A percentile compares a stretch with the other conserved stretches of the same genome.
Evolutionary conservation across 1,139 yeast species (phyloP).

Genomic region (Diutina scorzettiae): DNA sequence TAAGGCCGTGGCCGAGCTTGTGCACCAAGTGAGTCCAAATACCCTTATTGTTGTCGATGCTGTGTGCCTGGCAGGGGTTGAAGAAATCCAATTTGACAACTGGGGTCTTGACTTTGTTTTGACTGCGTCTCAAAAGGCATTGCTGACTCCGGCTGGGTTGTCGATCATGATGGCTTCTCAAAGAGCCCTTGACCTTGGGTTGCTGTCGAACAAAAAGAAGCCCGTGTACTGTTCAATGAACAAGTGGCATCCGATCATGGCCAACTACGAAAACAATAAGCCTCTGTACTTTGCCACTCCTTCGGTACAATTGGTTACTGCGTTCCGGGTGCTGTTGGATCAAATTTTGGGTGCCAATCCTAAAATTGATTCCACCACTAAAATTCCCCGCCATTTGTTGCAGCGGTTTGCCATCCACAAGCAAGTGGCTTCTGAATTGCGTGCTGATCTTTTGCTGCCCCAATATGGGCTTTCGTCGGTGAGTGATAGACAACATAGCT

Average conservation of each 20-base stretch:
- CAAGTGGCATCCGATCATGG: slow-evolving; percentile 7
- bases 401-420: slow-evolving; percentile 2
- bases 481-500: neutral
- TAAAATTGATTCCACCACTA: neutral
- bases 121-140: slow-evolving; percentile 8
- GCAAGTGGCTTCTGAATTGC: neutral
- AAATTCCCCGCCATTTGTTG: neutral
- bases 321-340: slow-evolving; percentile 5
- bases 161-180: slow-evolving; percentile 6
- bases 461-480: neutral
- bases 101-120: slow-evolving; percentile 11
- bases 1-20: slow-evolving; percentile 7
- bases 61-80: slow-evolving; percentile 9
- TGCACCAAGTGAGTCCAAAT: slow-evolving; percentile 7
- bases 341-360: slow-evolving; percentile 3
- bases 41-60: slow-evolving; percentile 10
- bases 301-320: slow-evolving; percentile 6
- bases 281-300: slow-evolving; percentile 7
- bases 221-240: slow-evolving; percentile 1
- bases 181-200: slow-evolving; percentile 5
- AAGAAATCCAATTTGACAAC: slow-evolving; percentile 9
- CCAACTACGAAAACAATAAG: slow-evolving; percentile 6
- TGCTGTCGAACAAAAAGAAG: neutral
- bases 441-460: neutral
- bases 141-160: slow-evolving; percentile 7